Base-by-base conservation (phyloP, 805 yeast species). In the Candida manassasensis region DNA sequence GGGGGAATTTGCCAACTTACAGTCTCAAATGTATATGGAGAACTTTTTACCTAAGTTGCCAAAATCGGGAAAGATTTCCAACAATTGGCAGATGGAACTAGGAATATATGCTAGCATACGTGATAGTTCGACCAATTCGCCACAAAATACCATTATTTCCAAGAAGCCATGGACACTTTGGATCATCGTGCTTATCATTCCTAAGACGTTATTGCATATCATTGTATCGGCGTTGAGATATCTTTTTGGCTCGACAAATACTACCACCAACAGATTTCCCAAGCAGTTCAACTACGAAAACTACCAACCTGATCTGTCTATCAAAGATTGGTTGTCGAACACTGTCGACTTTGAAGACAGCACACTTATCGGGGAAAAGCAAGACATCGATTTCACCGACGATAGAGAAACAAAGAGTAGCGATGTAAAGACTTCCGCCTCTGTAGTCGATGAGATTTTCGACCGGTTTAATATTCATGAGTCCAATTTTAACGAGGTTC, bases 111-210 rank as follows among this genome's bases (percentile, higher is more conserved):
- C 56, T 6, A 57, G 68, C 3, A 38, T 55, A n/a, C 43, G 40
- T 19, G 59, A 53, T 3, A 36, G 41, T 27, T 14, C 9, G 12
- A 38, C 22, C 11, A 11, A 12, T 8, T 27, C 30, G 3, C 26
- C 25, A 10, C 22, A 34, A 7, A 34, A 24, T 13, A 14, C 18
- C 15, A 25, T 28, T 2, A 24, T 6, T 24, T 6, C 12, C 12
- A 37, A 26, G 19, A 21, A 18, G 13, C 18, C 26, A 25, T 5
- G 5, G 29, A 24, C 26, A 6, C 16, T n/a, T 18, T 49, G 81
- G 46, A 61, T 79, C 34, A 49, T 80, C 2, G 45, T 82, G 2
- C 53, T 80, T 51, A 41, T 81, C 5, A 54, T 82, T 8, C 89
- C 88, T 9, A 70, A 65, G 37, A 45, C 77, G 1, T 32, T 76